Evolutionary conservation across 2,329 filamentous ascomycete genomes (phyloP), one percentile per base, ranked within the genome.

Genomic region (Rhexocercosporidium sp.): DNA sequence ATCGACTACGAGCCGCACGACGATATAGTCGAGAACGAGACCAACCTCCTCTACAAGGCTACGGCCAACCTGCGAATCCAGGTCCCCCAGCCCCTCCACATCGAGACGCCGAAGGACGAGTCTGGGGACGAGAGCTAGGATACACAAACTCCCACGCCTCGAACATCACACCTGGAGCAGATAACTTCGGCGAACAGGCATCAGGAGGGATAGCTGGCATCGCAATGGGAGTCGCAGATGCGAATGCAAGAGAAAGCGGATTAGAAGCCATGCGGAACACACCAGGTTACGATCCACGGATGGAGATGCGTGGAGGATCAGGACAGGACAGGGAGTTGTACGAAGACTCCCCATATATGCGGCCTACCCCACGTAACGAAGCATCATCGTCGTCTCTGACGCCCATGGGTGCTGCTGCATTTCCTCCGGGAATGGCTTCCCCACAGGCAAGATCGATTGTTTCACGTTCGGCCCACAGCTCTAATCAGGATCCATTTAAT

Each of bases 191-290:
- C 68, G 82, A 87, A 59, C 78, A 82, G 46, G 87, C 90, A 18
- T 83, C 84, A 25, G 90, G 89, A 72, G 90, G 89, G 65, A 88
- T 93, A 78, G 83, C 89, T 34, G 89, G 89, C 64, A 87, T 92
- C 67, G 90, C 90, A 46, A 83, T 89, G 73, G 86, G 82, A 64
- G 86, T 91, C 59, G 89, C 90, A 59, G 88, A 90, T 73, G 84
- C 83, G 61, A 87, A 89, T 78, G 83, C 87, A 69, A 82, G 88
- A 69, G 85, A 90, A 72, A 90, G 88, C 78, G 90, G 89, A 27
- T 72, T 90, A 67, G 86, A 90, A 64, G 88, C 89, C 56, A 82
- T 88, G 77, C 82, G 84, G 74, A 81, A 73, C 46, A 75, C 71
- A 64, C 72, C 71, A 34, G 75, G 72, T 18, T 75, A 76, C 61